These are phyloP conservation scores for Aspergillus pseudonomiae DNA, from an alignment of 2,329 filamentous ascomycete genomes.

Conservation along the genomic window DNA sequence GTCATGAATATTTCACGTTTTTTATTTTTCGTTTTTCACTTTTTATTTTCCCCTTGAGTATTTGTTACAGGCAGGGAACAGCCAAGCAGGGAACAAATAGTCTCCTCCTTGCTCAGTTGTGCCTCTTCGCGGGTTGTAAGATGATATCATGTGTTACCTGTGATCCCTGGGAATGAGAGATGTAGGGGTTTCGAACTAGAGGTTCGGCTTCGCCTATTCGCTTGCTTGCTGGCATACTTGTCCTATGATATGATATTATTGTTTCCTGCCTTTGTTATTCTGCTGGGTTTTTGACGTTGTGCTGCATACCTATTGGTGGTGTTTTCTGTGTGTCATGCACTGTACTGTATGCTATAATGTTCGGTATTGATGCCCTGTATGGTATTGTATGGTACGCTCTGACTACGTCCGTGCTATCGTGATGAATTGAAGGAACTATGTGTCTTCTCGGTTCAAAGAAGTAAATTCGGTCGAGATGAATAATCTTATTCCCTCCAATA, in stretches of 20 bases:
- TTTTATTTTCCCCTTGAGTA: background rate
- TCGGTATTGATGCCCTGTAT: background rate
- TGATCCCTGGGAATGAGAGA: background rate
- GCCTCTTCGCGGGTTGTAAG: background rate
- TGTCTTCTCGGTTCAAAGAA: background rate
- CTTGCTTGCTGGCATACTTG: background rate
- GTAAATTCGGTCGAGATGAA: background rate
- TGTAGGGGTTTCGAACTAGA: background rate
- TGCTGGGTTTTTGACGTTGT: background rate
- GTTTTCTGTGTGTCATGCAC: background rate
- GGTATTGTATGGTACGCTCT: background rate
- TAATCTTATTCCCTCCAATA: background rate
- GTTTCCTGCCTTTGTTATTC: background rate
- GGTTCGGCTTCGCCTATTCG: background rate
- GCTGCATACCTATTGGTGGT: background rate
- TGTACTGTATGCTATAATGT: no score
- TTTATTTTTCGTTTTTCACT: background rate
- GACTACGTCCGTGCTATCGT: background rate
- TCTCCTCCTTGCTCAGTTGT: background rate
- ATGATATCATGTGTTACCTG: constrained; percentile 1
- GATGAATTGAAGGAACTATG: background rate
- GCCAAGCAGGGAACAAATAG: background rate
- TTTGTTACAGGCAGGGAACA: background rate
- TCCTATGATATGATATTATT: background rate
- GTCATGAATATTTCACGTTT: no score